Evolutionary conservation across 352 stramenopile species (phyloP).

Genomic region (Globisporangium rhizosaccharum): DNA sequence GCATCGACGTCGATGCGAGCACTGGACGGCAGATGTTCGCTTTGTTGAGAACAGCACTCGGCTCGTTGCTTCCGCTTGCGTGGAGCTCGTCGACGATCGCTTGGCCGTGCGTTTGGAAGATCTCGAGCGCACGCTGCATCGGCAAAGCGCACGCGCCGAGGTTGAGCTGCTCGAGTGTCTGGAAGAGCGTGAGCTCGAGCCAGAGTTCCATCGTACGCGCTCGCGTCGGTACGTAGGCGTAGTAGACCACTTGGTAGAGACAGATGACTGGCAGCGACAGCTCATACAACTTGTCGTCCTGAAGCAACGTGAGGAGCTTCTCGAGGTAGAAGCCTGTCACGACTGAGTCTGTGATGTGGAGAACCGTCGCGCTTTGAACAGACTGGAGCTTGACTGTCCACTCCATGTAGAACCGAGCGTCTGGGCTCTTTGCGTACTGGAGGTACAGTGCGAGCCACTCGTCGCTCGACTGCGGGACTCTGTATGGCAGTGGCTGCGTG

Average conservation of each 20-base stretch:
- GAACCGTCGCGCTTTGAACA: slow-evolving; percentile 3
- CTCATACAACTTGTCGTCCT: slow-evolving; percentile 21
- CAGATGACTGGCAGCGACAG: slow-evolving; percentile 37
- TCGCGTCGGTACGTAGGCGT: slow-evolving; percentile 25
- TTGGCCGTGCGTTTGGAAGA: slow-evolving; percentile 33
- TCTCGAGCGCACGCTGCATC: slow-evolving; percentile 49
- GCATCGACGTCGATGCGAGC: slow-evolving; percentile 9
- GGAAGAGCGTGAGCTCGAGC: slow-evolving; percentile 48
- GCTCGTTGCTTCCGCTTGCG: slow-evolving; percentile 1
- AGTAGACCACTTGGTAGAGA: slow-evolving; percentile 49
- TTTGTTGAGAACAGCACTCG: neutral
- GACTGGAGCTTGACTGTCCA: slow-evolving; percentile 34
- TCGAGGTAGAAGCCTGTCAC: slow-evolving; percentile 45
- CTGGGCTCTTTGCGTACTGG: slow-evolving; percentile 26
- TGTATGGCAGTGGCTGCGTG: slow-evolving; percentile 18
- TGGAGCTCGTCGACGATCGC: slow-evolving; percentile 45
- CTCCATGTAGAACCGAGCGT: slow-evolving; percentile 44
- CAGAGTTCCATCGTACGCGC: slow-evolving; percentile 37
- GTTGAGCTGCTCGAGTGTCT: slow-evolving; percentile 42
- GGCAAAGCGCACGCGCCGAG: slow-evolving; percentile 29
- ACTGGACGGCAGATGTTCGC: slow-evolving; percentile 8
- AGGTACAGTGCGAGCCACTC: slow-evolving; percentile 55
- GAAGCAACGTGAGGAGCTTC: slow-evolving; percentile 34
- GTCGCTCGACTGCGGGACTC: slow-evolving; percentile 12
- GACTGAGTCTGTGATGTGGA: slow-evolving; percentile 41